These are phyloP conservation scores for Trichophyton schoenleinii DNA, from an alignment of 2,329 filamentous ascomycete species.

Conservation along the genomic window DNA sequence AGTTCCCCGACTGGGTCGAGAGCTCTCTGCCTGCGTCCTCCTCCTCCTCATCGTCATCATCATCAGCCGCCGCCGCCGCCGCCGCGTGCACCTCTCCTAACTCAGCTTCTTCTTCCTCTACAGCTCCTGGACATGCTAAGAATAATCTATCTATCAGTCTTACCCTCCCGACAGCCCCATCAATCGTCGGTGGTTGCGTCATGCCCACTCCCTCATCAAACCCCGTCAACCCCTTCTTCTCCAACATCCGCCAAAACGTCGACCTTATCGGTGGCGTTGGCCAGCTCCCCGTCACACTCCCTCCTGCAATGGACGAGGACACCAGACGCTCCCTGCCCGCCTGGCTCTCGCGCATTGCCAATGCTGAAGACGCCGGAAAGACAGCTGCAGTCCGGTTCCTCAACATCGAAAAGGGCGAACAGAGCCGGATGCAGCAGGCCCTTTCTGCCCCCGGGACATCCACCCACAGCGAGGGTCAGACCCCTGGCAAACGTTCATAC, in stretches of 20 bases:
- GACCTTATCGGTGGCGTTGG: slow-evolving; percentile 88
- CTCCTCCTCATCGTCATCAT: too few species aligned
- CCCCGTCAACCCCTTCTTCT: slow-evolving; percentile 79
- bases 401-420: slow-evolving; percentile 69
- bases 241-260: slow-evolving; percentile 93
- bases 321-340: slow-evolving; percentile 48
- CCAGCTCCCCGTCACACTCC: slow-evolving; percentile 53
- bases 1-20: slow-evolving; percentile 55
- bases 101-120: background rate
- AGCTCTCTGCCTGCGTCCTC: slow-evolving; percentile 13
- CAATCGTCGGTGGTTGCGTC: slow-evolving; percentile 65
- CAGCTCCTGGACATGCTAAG: slow-evolving; percentile 18
- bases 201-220: slow-evolving; percentile 52
- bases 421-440: slow-evolving; percentile 83
- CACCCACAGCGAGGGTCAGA: slow-evolving; percentile 22
- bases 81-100: too few species aligned
- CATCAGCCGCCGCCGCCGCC: too few species aligned
- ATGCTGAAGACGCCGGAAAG: slow-evolving; percentile 60
- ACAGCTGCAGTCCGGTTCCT: slow-evolving; percentile 72
- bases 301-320: slow-evolving; percentile 38
- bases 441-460: slow-evolving; percentile 44
- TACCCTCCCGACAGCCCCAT: slow-evolving; percentile 35
- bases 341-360: slow-evolving; percentile 64
- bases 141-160: slow-evolving; percentile 42
- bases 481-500: slow-evolving; percentile 36